These are phyloP conservation scores for Rhizopus microsporus DNA, from an alignment of 371 early-diverging fungal genomes.

Conservation along the genomic window DNA sequence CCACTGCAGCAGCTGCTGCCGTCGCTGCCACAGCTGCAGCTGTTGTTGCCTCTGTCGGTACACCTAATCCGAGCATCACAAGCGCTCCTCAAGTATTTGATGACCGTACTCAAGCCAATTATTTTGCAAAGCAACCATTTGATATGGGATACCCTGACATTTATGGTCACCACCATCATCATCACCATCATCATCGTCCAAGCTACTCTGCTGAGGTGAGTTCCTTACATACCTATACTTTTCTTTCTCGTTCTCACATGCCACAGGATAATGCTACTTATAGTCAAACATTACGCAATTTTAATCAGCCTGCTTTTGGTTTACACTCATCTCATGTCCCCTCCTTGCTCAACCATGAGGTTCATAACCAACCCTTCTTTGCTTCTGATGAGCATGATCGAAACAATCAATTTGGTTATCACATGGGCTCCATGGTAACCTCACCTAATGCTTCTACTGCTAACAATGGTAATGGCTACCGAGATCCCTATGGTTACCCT, in stretches of 20 bases:
- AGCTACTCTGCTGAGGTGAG: slow-evolving; percentile 15
- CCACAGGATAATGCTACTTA: slow-evolving; percentile 7
- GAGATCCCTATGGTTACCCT: slow-evolving; percentile 4
- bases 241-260: neutral
- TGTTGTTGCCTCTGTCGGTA: slow-evolving; percentile 6
- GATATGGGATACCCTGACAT: slow-evolving; percentile 29
- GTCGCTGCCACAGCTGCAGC: slow-evolving; percentile 8
- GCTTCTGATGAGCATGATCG: neutral
- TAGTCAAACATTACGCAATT: slow-evolving; percentile 18
- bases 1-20: neutral
- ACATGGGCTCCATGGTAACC: slow-evolving; percentile 1
- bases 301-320: slow-evolving; percentile 15
- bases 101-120: slow-evolving; percentile 15
- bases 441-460: slow-evolving; percentile 1
- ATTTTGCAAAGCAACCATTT: slow-evolving; percentile 29
- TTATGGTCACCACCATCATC: slow-evolving; percentile 19
- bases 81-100: slow-evolving; percentile 17
- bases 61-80: neutral
- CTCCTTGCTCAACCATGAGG: slow-evolving; percentile 27
- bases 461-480: neutral
- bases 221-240: neutral
- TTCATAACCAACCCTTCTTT: slow-evolving; percentile 11
- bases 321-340: slow-evolving; percentile 13
- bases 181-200: slow-evolving; percentile 11
- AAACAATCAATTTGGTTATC: slow-evolving; percentile 2